phyloP scores from a whole-genome alignment of 2,329 filamentous ascomycete genomes.

The Xylaria hypoxylon region DNA sequence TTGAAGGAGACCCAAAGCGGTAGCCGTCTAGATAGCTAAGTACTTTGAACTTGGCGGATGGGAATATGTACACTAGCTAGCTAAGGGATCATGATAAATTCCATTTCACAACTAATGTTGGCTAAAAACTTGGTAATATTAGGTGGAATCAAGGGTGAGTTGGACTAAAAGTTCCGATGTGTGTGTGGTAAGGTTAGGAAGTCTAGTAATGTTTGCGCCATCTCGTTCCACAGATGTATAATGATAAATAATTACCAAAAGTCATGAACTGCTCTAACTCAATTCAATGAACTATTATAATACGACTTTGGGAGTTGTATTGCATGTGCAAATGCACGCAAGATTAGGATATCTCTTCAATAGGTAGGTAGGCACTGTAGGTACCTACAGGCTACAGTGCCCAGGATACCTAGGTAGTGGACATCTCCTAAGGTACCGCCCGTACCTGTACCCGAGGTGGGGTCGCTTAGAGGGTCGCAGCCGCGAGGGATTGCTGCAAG shows the following conservation, averaged over 20 bases:
- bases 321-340: too few relatives aligned
- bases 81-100: too few relatives aligned
- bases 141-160: too few relatives aligned
- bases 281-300: background rate
- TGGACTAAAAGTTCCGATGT: too few relatives aligned
- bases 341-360: background rate
- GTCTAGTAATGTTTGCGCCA: background rate
- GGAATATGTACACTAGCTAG: too few relatives aligned
- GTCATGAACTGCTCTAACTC: background rate
- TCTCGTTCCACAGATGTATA: background rate
- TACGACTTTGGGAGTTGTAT: constrained; percentile 31
- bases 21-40: background rate
- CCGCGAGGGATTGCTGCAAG: constrained; percentile 46
- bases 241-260: background rate
- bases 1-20: constrained; percentile 16
- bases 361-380: background rate
- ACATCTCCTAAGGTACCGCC: background rate
- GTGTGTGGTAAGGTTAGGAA: too few relatives aligned
- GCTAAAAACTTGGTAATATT: too few relatives aligned
- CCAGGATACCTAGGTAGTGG: background rate
- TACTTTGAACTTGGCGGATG: too few relatives aligned
- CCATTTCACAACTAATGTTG: too few relatives aligned
- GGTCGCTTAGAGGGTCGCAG: constrained; percentile 42
- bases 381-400: too few relatives aligned
- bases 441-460: constrained; percentile 34